Conservation (phyloP, 371 early-diverging fungal genomes). For the Lichtheimia ramosa region DNA sequence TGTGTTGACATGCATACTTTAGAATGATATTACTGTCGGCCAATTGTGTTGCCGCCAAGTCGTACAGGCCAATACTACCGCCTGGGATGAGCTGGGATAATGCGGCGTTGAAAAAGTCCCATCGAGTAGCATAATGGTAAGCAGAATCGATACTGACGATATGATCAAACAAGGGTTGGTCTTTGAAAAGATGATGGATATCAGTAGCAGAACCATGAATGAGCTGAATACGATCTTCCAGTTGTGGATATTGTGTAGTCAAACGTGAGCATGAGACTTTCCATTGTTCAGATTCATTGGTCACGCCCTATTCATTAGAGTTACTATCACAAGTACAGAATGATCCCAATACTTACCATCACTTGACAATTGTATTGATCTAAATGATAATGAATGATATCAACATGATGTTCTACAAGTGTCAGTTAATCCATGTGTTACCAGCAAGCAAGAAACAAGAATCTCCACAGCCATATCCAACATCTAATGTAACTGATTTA, state of each 20-base stretch:
- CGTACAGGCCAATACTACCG: slow-evolving; percentile 47
- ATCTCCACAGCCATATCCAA: slow-evolving; percentile 56
- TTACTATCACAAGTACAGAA: too few species aligned
- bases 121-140: slow-evolving; percentile 57
- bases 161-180: slow-evolving; percentile 32
- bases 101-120: slow-evolving; percentile 41
- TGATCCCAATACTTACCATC: slow-evolving; percentile 20
- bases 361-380: slow-evolving; percentile 26
- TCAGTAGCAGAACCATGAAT: slow-evolving; percentile 39
- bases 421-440: slow-evolving; percentile 6
- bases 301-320: slow-evolving; percentile 36
- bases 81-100: slow-evolving; percentile 22
- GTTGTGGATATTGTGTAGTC: neutral
- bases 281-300: slow-evolving; percentile 44
- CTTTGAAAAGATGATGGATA: slow-evolving; percentile 3
- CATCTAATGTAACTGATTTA: slow-evolving; percentile 25
- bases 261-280: slow-evolving; percentile 21
- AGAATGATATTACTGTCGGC: slow-evolving; percentile 1
- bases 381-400: neutral
- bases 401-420: neutral
- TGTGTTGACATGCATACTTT: slow-evolving; percentile 5
- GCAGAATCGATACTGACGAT: slow-evolving; percentile 59
- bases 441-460: slow-evolving; percentile 45
- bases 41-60: slow-evolving; percentile 22
- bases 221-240: slow-evolving; percentile 12